A percentile compares a stretch with the other conserved stretches of the same genome.
These are phyloP conservation scores for Coprinopsis strossmayeri DNA, from an alignment of 768 basidiomycete species.

Conservation along the genomic window DNA sequence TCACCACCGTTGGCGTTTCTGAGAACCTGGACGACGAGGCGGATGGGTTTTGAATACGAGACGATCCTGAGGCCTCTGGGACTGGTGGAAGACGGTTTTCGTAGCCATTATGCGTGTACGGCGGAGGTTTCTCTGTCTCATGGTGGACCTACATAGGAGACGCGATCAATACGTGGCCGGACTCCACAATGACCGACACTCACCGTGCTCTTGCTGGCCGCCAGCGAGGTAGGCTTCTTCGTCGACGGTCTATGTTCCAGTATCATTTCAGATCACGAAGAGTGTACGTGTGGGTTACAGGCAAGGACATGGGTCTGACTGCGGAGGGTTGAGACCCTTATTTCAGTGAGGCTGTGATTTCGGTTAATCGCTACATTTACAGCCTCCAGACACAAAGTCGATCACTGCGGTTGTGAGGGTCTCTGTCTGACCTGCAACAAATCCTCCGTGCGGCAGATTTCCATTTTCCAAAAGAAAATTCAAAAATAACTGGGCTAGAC, in stretches of 20 bases:
- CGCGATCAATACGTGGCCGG: not conserved
- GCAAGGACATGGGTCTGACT: slow-evolving; percentile 2
- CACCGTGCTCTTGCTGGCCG: not conserved
- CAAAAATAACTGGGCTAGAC: slow-evolving; percentile 42
- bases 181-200: not conserved
- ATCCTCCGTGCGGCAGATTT: too few species aligned
- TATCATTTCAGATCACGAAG: slow-evolving; percentile 2
- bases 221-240: not conserved
- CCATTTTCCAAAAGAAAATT: not conserved
- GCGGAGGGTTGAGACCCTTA: not conserved
- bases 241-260: slow-evolving; percentile 5
- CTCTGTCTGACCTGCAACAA: too few species aligned
- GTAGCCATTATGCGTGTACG: slow-evolving; percentile 13
- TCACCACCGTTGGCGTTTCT: not conserved
- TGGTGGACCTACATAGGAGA: not conserved
- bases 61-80: not conserved
- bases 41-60: not conserved
- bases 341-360: not conserved
- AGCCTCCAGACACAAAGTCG: too few species aligned
- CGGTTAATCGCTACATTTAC: not conserved
- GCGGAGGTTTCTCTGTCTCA: slow-evolving; percentile 19
- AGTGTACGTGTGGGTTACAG: not conserved
- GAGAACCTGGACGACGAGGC: not conserved
- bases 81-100: not conserved
- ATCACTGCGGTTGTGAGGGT: too few species aligned